phyloP scores from a whole-genome alignment of 2,329 filamentous ascomycete species.

The Fusarium stilboides region DNA sequence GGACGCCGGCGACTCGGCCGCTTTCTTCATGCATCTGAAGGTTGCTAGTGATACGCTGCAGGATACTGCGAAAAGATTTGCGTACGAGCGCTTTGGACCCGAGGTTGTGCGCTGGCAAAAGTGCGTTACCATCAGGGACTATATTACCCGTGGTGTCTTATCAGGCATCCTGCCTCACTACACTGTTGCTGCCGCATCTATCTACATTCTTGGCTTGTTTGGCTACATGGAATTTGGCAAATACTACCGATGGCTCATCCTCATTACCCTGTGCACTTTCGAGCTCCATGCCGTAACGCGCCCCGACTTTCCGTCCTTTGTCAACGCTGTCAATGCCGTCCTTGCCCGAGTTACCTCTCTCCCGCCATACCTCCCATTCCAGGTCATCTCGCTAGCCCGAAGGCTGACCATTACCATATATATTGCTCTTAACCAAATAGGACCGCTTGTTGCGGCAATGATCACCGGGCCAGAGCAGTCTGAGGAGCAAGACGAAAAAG shows the following conservation, averaged over 20 bases:
- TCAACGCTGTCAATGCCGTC: slow-evolving; percentile 63
- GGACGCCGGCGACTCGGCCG: slow-evolving; percentile 52
- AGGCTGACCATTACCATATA: slow-evolving; percentile 84
- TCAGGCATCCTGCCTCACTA: slow-evolving; percentile 74
- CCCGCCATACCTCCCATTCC: slow-evolving; percentile 84
- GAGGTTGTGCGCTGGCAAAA: slow-evolving; percentile 76
- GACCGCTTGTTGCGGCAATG: slow-evolving; percentile 71
- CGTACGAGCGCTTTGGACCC: slow-evolving; percentile 91
- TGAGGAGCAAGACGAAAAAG: slow-evolving; percentile 62
- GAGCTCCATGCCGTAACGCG: slow-evolving; percentile 72
- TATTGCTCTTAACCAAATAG: slow-evolving; percentile 86
- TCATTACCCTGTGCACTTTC: slow-evolving; percentile 68
- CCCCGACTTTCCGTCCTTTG: slow-evolving; percentile 64
- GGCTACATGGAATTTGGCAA: slow-evolving; percentile 78
- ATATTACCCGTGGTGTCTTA: slow-evolving; percentile 75
- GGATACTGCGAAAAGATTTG: slow-evolving; percentile 84
- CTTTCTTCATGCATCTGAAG: slow-evolving; percentile 85
- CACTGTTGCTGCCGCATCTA: slow-evolving; percentile 66
- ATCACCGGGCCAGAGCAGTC: slow-evolving; percentile 46
- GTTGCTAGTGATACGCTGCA: slow-evolving; percentile 84
- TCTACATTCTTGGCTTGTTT: slow-evolving; percentile 74
- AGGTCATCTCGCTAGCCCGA: slow-evolving; percentile 82
- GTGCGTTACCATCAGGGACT: slow-evolving; percentile 80
- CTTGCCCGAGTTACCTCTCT: slow-evolving; percentile 60
- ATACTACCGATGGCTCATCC: slow-evolving; percentile 75